phyloP scores from a whole-genome alignment of 192 early-diverging fungal species.

The Coemansia sp. region DNA sequence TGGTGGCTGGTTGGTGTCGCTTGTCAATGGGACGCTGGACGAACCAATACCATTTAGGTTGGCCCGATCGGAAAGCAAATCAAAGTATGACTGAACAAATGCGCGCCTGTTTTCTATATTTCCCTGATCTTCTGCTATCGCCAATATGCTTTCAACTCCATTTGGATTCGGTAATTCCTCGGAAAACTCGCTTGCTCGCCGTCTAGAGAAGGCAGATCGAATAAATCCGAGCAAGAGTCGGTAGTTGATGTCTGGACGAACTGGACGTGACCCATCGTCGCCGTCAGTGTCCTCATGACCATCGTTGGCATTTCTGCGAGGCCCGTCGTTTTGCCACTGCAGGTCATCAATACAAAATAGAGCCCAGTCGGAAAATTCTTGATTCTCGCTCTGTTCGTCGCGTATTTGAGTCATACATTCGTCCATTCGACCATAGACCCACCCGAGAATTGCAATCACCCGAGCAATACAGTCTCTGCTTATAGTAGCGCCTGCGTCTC shows the following conservation, averaged over 20 bases:
- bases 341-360: slow-evolving; percentile 32
- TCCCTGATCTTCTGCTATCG: neutral
- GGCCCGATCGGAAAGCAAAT: slow-evolving; percentile 2
- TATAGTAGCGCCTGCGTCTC: neutral
- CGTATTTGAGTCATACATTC: slow-evolving; percentile 19
- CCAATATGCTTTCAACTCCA: slow-evolving; percentile 4
- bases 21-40: neutral
- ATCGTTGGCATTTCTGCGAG: slow-evolving; percentile 16
- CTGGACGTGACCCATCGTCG: slow-evolving; percentile 35
- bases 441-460: slow-evolving; percentile 25
- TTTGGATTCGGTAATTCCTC: neutral
- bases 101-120: neutral
- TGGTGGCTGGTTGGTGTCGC: neutral
- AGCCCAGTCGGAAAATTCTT: slow-evolving; percentile 47
- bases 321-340: slow-evolving; percentile 44
- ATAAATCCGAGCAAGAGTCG: slow-evolving; percentile 30
- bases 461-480: slow-evolving; percentile 12
- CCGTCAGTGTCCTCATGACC: slow-evolving; percentile 9
- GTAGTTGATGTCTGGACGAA: slow-evolving; percentile 35
- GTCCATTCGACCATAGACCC: slow-evolving; percentile 30
- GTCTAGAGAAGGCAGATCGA: slow-evolving; percentile 24
- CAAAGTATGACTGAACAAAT: slow-evolving; percentile 15
- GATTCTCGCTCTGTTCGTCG: slow-evolving; percentile 40
- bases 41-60: too few species aligned
- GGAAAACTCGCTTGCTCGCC: neutral